These are phyloP conservation scores for Saturnispora diversa DNA, from an alignment of 805 yeast genomes.

Conservation along the genomic window DNA sequence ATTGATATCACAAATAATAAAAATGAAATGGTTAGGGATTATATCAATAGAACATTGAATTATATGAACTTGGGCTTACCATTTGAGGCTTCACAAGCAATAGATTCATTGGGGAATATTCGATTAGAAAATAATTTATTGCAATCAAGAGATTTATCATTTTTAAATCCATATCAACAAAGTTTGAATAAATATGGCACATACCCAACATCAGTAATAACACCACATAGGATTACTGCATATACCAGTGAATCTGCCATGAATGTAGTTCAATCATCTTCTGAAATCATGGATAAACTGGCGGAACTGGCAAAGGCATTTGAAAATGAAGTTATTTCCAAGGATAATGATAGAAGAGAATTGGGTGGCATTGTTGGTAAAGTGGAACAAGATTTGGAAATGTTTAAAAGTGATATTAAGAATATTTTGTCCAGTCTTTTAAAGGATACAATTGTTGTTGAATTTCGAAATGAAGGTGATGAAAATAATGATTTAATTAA, in stretches of 20 bases:
- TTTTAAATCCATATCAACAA: slow-evolving; percentile 15
- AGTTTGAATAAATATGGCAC: slow-evolving; percentile 25
- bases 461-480: slow-evolving; percentile 4
- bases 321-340: slow-evolving; percentile 42
- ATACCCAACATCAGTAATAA: slow-evolving; percentile 1
- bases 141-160: slow-evolving; percentile 7
- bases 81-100: slow-evolving; percentile 7
- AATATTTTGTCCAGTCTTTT: slow-evolving; percentile 27
- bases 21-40: slow-evolving; percentile 36
- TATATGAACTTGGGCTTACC: slow-evolving; percentile 15
- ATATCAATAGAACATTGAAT: slow-evolving; percentile 24
- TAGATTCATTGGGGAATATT: slow-evolving; percentile 8
- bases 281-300: slow-evolving; percentile 43
- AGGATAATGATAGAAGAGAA: slow-evolving; percentile 31
- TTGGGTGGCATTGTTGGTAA: slow-evolving; percentile 22
- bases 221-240: not conserved
- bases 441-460: slow-evolving; percentile 4
- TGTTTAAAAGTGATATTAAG: slow-evolving; percentile 25
- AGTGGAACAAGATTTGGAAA: slow-evolving; percentile 29
- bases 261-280: slow-evolving; percentile 42
- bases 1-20: slow-evolving; percentile 43
- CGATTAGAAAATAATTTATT: slow-evolving; percentile 1
- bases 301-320: slow-evolving; percentile 43
- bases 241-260: slow-evolving; percentile 48
- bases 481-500: slow-evolving; percentile 16